A percentile compares a stretch with the other conserved stretches of the same genome.
Evolutionary conservation across 352 stramenopile species (phyloP).

Genomic region (Bremia lactucae): DNA sequence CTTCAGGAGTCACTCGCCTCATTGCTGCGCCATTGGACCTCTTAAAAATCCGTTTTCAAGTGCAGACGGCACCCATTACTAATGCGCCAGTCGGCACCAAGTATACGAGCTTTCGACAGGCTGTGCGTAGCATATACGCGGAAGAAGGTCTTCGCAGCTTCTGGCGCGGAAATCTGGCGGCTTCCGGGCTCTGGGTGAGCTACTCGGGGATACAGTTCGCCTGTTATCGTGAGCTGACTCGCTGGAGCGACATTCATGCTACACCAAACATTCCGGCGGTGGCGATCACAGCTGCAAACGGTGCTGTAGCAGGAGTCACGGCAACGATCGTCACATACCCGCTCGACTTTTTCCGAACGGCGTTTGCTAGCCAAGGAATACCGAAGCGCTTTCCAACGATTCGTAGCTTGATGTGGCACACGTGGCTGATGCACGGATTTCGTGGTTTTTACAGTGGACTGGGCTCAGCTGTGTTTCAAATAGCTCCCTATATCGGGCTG

Average conservation of each 20-base stretch:
- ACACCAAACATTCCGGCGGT: background rate
- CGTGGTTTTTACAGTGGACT: conserved; percentile 87
- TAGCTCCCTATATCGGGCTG: conserved; percentile 93
- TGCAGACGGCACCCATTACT: conserved; percentile 49
- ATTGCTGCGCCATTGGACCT: conserved; percentile 69
- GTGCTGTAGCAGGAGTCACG: conserved; percentile 76
- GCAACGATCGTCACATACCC: conserved; percentile 89
- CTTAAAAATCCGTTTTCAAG: conserved; percentile 78
- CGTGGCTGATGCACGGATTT: conserved; percentile 58
- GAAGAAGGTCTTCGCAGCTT: conserved; percentile 77
- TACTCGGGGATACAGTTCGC: conserved; percentile 77
- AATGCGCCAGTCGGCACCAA: conserved; percentile 17
- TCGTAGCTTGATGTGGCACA: conserved; percentile 54
- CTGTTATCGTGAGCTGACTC: conserved; percentile 41
- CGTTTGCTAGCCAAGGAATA: conserved; percentile 87
- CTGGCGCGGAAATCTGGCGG: conserved; percentile 74
- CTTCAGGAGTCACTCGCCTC: conserved; percentile 45
- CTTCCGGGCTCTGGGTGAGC: conserved; percentile 67
- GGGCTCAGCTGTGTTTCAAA: conserved; percentile 81
- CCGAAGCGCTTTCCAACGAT: conserved; percentile 78
- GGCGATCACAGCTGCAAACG: conserved; percentile 60
- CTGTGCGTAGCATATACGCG: conserved; percentile 53
- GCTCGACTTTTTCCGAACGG: conserved; percentile 90
- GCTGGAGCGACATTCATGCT: conserved; percentile 8
- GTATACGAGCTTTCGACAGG: conserved; percentile 44